phyloP scores from a whole-genome alignment of 2,329 filamentous ascomycete species.

The Daldinia sp. region DNA sequence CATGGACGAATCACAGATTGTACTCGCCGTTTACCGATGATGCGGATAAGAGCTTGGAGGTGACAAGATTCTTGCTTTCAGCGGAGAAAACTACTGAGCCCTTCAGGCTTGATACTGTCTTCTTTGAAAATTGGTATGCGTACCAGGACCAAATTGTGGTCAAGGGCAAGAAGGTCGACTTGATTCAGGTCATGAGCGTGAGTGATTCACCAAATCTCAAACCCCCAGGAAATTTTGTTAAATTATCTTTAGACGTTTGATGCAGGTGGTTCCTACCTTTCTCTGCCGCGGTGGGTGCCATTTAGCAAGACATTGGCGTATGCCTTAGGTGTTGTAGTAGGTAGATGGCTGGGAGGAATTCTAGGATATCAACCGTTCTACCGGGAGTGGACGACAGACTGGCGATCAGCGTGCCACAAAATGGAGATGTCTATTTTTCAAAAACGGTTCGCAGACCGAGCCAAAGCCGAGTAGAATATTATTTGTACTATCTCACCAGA shows the following conservation, averaged over 20 bases:
- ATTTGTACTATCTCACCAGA: neutral
- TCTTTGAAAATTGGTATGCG: slow-evolving; percentile 54
- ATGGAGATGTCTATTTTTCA: slow-evolving; percentile 52
- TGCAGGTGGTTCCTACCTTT: slow-evolving; percentile 55
- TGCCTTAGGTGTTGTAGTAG: slow-evolving; percentile 51
- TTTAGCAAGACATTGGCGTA: slow-evolving; percentile 49
- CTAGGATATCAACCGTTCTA: slow-evolving; percentile 56
- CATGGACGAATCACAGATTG: slow-evolving; percentile 47
- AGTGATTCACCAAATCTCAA: slow-evolving; percentile 13
- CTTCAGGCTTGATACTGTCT: slow-evolving; percentile 51
- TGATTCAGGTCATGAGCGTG: slow-evolving; percentile 50
- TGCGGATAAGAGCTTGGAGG: slow-evolving; percentile 32
- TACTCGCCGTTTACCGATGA: slow-evolving; percentile 43
- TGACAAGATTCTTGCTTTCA: slow-evolving; percentile 48
- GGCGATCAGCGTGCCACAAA: slow-evolving; percentile 52
- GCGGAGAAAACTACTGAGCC: slow-evolving; percentile 45
- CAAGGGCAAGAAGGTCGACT: slow-evolving; percentile 43
- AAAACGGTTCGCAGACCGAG: slow-evolving; percentile 44
- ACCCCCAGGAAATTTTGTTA: neutral
- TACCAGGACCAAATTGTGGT: slow-evolving; percentile 52
- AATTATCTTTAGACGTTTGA: slow-evolving; percentile 54
- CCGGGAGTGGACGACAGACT: slow-evolving; percentile 55
- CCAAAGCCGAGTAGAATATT: slow-evolving; percentile 17
- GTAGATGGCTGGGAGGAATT: slow-evolving; percentile 55
- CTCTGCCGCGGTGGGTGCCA: slow-evolving; percentile 55